Base-by-base conservation (phyloP, 352 stramenopile species). In the Blastocystis sp. region DNA sequence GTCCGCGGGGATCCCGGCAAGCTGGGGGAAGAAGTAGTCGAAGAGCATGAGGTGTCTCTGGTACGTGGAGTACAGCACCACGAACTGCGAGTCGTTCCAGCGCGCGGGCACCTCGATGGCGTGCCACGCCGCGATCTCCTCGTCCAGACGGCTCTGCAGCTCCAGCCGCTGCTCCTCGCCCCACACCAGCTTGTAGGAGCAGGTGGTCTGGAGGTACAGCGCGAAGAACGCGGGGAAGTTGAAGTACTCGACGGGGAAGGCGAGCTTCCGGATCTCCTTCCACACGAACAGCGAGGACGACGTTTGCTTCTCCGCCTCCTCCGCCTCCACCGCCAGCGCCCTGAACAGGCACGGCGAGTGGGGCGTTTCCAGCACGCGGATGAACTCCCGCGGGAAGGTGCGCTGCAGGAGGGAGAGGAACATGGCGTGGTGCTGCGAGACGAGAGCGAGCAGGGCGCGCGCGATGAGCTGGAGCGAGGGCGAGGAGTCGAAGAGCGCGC, bases 11-110 rank as follows among this genome's bases (percentile, higher is more conserved):
- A 59, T 69, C 1, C 12, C 19, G 35, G 74, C 74, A 9, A 85
- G 65, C 24, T 85, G 29, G 29, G n/a, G 74, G 21, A 85, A 39
- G 74, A 85, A 85, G 60, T 59, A 69, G 26, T 69, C 60, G 45
- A 35, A 41, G 24, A 85, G 50, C 21, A 85, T 13, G n/a, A 60
- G 61, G 16, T 39, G n/a, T 2, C 29, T 37, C 6, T 85, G n/a
- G n/a, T 85, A 85, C 4, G 74, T 55, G 4, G 74, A 16, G 35
- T 85, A 85, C 13, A 37, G 55, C 12, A 85, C 55, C 10, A 19
- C 16, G 29, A 63, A 62, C 41, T 67, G 41, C 21, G 31, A 12
- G 41, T 55, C 21, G 35, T 85, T 85, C 74, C 74, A 85, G 16
- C 12, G 24, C 33, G 31, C 59, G 10, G 35, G 24, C 37, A 29